Evolutionary conservation across 1,139 yeast species (phyloP).

Genomic region (Yamadazyma conglobata): DNA sequence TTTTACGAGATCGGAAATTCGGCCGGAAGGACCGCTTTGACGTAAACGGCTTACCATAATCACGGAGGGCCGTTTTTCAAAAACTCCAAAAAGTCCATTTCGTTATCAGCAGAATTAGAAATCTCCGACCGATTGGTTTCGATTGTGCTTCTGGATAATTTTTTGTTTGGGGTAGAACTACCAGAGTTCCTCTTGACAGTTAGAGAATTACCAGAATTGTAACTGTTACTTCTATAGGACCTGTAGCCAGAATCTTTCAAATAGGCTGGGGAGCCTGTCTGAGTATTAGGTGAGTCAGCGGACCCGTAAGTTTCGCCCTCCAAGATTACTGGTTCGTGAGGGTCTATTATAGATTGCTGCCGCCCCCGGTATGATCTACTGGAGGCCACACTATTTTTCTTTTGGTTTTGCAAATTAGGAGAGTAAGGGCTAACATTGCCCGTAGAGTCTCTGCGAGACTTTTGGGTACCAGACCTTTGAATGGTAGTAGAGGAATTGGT

Average conservation of each 20-base stretch:
- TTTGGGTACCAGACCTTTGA: background rate
- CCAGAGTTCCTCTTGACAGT: conserved; percentile 13
- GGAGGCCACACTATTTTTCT: conserved; percentile 12
- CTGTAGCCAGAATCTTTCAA: conserved; percentile 3
- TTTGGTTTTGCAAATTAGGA: conserved; percentile 4
- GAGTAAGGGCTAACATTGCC: conserved; percentile 2
- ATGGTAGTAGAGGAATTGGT: conserved; percentile 2
- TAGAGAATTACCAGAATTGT: conserved; percentile 12
- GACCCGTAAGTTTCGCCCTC: conserved; percentile 14
- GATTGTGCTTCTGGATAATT: conserved; percentile 12
- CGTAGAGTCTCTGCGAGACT: conserved; percentile 3
- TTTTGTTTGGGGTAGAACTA: conserved; percentile 14
- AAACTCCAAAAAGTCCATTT: conserved; percentile 49
- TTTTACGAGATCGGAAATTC: no score
- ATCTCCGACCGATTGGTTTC: conserved; percentile 11
- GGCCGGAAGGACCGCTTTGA: no score
- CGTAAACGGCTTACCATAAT: no score
- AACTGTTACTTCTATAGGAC: conserved; percentile 11
- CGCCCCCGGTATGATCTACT: conserved; percentile 14
- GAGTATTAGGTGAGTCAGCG: no score
- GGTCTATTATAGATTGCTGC: conserved; percentile 16
- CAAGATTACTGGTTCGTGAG: conserved; percentile 16
- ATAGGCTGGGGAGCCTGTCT: conserved; percentile 8
- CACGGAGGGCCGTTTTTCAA: conserved; percentile 39
- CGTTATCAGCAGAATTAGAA: conserved; percentile 34